phyloP scores from a whole-genome alignment of 768 basidiomycete genomes.

The Calocera cornea region DNA sequence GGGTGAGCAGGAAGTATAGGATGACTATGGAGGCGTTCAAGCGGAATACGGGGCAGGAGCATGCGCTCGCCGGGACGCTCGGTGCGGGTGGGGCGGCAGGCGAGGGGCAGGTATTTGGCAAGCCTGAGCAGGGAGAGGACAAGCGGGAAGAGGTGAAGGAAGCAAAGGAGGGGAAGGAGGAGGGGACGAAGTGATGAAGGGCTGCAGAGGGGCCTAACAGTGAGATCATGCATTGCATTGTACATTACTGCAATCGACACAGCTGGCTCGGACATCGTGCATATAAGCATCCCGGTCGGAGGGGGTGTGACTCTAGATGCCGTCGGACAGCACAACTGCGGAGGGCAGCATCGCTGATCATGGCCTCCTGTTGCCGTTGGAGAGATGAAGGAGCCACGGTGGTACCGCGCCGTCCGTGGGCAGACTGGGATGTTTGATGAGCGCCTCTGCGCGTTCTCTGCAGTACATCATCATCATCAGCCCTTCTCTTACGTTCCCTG shows the following conservation, averaged over 20 bases:
- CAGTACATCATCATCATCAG: neutral
- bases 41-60: neutral
- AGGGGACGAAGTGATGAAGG: neutral
- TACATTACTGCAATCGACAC: too few species aligned
- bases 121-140: neutral
- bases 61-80: neutral
- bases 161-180: neutral
- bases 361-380: too few species aligned
- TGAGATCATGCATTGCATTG: too few species aligned
- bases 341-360: too few species aligned
- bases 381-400: too few species aligned
- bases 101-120: neutral
- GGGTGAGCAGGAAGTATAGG: neutral
- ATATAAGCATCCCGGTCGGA: too few species aligned
- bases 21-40: slow-evolving; percentile 3
- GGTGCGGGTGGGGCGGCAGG: neutral
- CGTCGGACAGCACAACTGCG: too few species aligned
- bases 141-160: neutral
- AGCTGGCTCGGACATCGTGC: too few species aligned
- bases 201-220: too few species aligned
- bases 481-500: too few species aligned
- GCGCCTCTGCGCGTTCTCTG: neutral
- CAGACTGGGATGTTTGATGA: neutral
- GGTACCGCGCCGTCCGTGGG: too few species aligned
- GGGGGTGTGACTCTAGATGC: too few species aligned